Evolutionary conservation across 1,284 basidiomycete species (phyloP), one percentile per base, ranked within the genome.

Genomic region (Apiotrichum porosum): DNA sequence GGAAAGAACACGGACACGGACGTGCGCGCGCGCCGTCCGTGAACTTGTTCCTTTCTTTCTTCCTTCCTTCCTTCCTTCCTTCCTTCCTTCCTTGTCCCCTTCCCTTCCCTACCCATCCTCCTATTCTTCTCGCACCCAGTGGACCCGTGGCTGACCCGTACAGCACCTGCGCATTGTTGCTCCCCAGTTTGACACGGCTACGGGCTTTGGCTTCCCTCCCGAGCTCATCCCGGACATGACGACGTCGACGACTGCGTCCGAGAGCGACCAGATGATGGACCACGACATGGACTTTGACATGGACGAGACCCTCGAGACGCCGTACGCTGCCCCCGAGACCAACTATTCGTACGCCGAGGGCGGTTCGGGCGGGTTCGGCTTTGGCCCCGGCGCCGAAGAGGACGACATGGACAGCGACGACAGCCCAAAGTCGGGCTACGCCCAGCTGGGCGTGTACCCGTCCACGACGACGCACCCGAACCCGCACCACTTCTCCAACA

Each of bases 381-480:
- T 71, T 34, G 69, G 69, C 17, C 69, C 69, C 17, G 69, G 69
- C 12, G 63, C 63, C 6, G 66, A 69, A 45, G 69, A 71, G 50
- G 69, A 71, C 54, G 65, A 61, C 33, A 59, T 62, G 40, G 59
- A 60, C 48, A 33, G 43, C 41, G 46, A 42, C 23, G 30, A 22
- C 6, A 40, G 31, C 39, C 22, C 15, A 22, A 42, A 49, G 39
- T 4, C 19, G 8, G 45, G 44, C n/a, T 52, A 52, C 40, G 45
- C 51, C 23, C 37, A 35, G 33, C 37, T 52, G 28, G 40, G 45
- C 38, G 26, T 41, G 1, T 47, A 47, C 45, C 50, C 55, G n/a
- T n/a, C n/a, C n/a, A n/a, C n/a, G 44, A n/a, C n/a, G n/a, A n/a
- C n/a, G n/a, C n/a, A n/a, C n/a, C 31, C 55, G 57, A 12, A 57